Conservation (phyloP, 2,329 filamentous ascomycete species). For the Pseudopithomyces maydicus region DNA sequence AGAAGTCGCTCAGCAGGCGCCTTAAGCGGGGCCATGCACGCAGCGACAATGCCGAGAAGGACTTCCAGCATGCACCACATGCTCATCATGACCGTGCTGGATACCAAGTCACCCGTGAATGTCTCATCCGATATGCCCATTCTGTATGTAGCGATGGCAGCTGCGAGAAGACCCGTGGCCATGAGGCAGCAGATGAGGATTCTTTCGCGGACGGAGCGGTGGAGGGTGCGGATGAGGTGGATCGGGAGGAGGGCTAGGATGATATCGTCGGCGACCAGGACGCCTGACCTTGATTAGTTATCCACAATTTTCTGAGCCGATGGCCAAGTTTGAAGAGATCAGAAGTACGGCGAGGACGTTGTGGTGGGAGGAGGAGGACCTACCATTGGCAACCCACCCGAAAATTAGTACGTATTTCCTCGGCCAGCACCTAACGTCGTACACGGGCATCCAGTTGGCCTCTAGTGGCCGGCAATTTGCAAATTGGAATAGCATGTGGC, state of each 20-base stretch:
- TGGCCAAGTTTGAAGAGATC: not conserved
- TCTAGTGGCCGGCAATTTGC: conserved; percentile 3
- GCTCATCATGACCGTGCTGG: conserved; percentile 6
- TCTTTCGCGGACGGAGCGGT: conserved; percentile 7
- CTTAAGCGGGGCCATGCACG: conserved; percentile 9
- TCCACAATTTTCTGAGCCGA: not conserved
- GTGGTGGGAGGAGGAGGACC: not conserved
- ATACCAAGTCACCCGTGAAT: conserved; percentile 8
- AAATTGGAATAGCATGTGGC: conserved; percentile 2
- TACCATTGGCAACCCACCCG: conserved; percentile 8
- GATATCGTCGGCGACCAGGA: conserved; percentile 1
- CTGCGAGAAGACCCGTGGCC: conserved; percentile 7
- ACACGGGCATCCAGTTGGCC: conserved; percentile 6
- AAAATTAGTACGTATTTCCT: conserved; percentile 4
- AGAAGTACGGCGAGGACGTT: too few relatives aligned
- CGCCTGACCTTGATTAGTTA: not conserved
- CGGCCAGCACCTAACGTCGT: conserved; percentile 8
- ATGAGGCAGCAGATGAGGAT: conserved; percentile 11
- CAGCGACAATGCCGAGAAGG: conserved; percentile 8
- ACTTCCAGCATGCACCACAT: conserved; percentile 10
- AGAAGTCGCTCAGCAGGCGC: conserved; percentile 2
- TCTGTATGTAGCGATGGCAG: conserved; percentile 5
- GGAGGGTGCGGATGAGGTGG: conserved; percentile 6
- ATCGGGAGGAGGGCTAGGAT: conserved; percentile 9
- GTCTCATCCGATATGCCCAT: conserved; percentile 7